Evolutionary conservation across 1,284 basidiomycete species (phyloP).

Genomic region (Takashimella koratensis): DNA sequence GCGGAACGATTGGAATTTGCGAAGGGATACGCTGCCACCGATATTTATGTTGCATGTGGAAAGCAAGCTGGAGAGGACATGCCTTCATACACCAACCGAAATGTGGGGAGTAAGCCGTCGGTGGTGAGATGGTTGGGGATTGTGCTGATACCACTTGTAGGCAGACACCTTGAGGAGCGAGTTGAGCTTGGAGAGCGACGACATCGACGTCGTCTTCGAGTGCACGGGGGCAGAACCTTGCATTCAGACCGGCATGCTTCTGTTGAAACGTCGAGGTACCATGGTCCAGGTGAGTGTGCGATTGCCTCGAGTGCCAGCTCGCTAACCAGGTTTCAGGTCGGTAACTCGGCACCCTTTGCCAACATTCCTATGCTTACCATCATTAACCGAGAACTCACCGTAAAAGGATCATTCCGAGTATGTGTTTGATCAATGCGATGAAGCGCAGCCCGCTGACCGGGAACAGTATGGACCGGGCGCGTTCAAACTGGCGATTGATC

Average conservation of each 20-base stretch:
- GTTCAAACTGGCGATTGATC: slow-evolving; percentile 49
- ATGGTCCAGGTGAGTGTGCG: slow-evolving; percentile 10
- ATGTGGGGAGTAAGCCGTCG: slow-evolving; percentile 8
- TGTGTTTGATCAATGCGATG: slow-evolving; percentile 1
- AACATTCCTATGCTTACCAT: slow-evolving; percentile 23
- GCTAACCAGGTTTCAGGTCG: slow-evolving; percentile 22
- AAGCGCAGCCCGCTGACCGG: not conserved
- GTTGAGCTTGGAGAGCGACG: slow-evolving; percentile 48
- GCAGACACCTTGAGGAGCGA: slow-evolving; percentile 45
- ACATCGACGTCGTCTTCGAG: slow-evolving; percentile 59
- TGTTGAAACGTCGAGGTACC: slow-evolving; percentile 54
- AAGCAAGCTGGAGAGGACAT: slow-evolving; percentile 61
- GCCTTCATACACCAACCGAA: slow-evolving; percentile 58
- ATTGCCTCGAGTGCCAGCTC: too few species aligned
- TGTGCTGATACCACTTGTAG: not conserved
- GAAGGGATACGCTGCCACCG: slow-evolving; percentile 73
- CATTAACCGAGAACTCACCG: slow-evolving; percentile 25
- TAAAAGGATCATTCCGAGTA: slow-evolving; percentile 32
- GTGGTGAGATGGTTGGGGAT: too few species aligned
- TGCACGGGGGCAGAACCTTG: slow-evolving; percentile 58
- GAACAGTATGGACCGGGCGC: slow-evolving; percentile 11
- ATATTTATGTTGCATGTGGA: slow-evolving; percentile 55
- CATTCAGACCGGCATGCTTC: slow-evolving; percentile 53
- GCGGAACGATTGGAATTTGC: slow-evolving; percentile 76
- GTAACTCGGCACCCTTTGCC: slow-evolving; percentile 16